Conservation (phyloP, 768 basidiomycete species). For the Russula ochroleuca region DNA sequence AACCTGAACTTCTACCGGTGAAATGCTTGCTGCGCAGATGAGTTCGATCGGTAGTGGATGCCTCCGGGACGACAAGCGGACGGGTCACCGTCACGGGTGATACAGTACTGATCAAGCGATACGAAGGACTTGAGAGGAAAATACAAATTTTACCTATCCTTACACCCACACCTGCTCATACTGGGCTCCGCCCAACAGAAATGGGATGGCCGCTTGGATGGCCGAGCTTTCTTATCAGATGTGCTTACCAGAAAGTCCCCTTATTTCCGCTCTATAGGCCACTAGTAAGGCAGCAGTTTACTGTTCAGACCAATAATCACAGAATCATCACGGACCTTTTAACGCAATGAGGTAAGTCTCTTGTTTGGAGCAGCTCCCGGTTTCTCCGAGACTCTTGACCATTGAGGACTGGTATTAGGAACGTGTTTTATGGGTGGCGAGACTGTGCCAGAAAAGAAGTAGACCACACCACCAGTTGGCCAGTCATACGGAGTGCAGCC, state of each 20-base stretch:
- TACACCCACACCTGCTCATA: not conserved
- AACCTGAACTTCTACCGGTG: too few species aligned
- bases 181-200: not conserved
- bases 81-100: too few species aligned
- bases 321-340: conserved; percentile 18
- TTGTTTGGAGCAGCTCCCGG: not conserved
- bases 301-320: too few species aligned
- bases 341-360: conserved; percentile 11
- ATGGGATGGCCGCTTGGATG: too few species aligned
- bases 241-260: too few species aligned
- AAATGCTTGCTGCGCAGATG: too few species aligned
- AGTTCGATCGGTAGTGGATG: too few species aligned
- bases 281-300: conserved; percentile 6
- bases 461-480: conserved; percentile 8
- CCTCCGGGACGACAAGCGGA: too few species aligned
- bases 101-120: conserved; percentile 14
- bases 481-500: conserved; percentile 11
- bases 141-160: not conserved
- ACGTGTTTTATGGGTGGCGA: conserved; percentile 10
- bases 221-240: conserved; percentile 9
- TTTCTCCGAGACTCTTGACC: not conserved
- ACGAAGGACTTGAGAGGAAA: conserved; percentile 7
- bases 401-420: conserved; percentile 16
- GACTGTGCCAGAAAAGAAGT: not conserved
- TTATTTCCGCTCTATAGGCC: too few species aligned